These are phyloP conservation scores for Gigaspora rosea DNA, from an alignment of 192 early-diverging fungal species.

Conservation along the genomic window DNA sequence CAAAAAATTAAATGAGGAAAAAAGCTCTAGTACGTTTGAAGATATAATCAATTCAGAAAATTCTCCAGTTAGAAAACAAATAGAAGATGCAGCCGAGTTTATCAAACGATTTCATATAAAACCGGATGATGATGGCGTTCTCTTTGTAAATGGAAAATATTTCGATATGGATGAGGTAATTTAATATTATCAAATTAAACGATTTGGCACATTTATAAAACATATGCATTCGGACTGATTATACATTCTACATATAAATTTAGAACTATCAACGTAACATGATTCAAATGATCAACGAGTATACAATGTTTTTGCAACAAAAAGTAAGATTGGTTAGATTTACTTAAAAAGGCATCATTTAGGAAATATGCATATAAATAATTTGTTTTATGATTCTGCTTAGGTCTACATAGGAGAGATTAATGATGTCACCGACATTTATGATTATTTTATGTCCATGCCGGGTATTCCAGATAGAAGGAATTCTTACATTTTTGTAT, in stretches of 20 bases:
- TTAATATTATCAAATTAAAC: neutral
- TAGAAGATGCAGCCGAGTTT: neutral
- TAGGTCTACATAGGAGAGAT: constrained; percentile 60
- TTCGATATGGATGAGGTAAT: constrained; percentile 59
- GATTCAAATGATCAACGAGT: constrained; percentile 29
- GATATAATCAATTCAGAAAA: constrained; percentile 1
- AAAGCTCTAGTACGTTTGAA: neutral
- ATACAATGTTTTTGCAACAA: constrained; percentile 36
- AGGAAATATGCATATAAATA: neutral
- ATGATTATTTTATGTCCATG: constrained; percentile 70
- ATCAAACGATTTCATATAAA: constrained; percentile 10
- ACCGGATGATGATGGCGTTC: constrained; percentile 43
- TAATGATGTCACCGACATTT: constrained; percentile 56
- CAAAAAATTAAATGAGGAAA: neutral
- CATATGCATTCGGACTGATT: too few relatives aligned
- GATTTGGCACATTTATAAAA: too few relatives aligned
- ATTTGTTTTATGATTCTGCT: neutral
- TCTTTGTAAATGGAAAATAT: constrained; percentile 84
- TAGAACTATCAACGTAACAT: constrained; percentile 40
- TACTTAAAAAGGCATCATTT: too few relatives aligned
- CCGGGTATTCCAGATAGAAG: constrained; percentile 62
- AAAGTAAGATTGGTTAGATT: constrained; percentile 30
- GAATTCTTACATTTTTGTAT: constrained; percentile 64
- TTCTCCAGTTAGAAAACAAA: constrained; percentile 5
- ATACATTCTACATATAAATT: too few relatives aligned